phyloP scores from a whole-genome alignment of 148 eudicot species.

The Simmondsia chinensis region DNA sequence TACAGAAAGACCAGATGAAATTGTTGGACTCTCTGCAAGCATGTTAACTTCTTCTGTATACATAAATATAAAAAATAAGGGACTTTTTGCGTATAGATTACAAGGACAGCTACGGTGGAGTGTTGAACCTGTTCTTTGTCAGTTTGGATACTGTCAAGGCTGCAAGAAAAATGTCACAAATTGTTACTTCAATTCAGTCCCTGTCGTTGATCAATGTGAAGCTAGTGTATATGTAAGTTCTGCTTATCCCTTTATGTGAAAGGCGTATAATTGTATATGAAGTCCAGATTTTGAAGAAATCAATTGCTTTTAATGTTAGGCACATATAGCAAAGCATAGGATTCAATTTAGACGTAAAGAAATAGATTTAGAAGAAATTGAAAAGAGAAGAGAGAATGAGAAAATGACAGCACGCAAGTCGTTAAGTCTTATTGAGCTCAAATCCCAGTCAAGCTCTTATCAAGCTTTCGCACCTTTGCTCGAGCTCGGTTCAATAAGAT shows the following conservation, averaged over 20 bases:
- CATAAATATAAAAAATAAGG: slow-evolving; percentile 48
- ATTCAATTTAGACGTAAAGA: too few relatives aligned
- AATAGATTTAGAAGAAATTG: too few relatives aligned
- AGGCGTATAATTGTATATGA: too few relatives aligned
- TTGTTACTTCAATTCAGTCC: slow-evolving; percentile 58
- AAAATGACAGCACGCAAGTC: too few relatives aligned
- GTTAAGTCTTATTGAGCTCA: too few relatives aligned
- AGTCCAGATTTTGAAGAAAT: too few relatives aligned
- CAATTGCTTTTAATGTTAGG: too few relatives aligned
- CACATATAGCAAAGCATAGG: too few relatives aligned
- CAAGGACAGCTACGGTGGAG: slow-evolving; percentile 63
- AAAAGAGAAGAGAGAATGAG: too few relatives aligned
- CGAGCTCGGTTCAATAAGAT: too few relatives aligned
- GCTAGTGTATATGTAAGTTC: slow-evolving; percentile 75
- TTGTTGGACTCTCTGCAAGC: slow-evolving; percentile 62
- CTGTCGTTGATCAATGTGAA: slow-evolving; percentile 80
- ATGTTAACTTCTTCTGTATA: slow-evolving; percentile 49
- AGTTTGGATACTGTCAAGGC: slow-evolving; percentile 66
- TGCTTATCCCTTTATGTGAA: not conserved
- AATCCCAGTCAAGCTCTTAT: too few relatives aligned
- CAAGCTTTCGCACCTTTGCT: too few relatives aligned
- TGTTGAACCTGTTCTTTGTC: slow-evolving; percentile 49
- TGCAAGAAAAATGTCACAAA: slow-evolving; percentile 54
- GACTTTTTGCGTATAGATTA: slow-evolving; percentile 54
- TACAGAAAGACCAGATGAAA: slow-evolving; percentile 35